Percentiles rank a stretch among this genome's conserved stretches.
These are phyloP conservation scores for Lithospermum erythrorhizon DNA, from an alignment of 257 asterid genomes.

Conservation along the genomic window DNA sequence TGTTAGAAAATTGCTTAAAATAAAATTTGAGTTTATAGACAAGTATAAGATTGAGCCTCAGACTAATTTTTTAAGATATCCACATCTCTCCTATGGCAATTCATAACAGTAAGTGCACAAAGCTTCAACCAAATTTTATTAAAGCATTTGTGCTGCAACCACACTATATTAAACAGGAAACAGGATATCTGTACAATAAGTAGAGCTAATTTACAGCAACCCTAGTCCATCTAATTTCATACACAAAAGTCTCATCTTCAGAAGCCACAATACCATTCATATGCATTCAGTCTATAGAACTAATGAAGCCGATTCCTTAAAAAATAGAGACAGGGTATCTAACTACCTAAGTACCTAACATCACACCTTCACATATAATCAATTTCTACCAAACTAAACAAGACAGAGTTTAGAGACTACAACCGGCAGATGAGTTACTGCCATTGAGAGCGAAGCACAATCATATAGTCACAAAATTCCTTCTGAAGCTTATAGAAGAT, in stretches of 20 bases:
- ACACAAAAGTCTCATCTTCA: background rate
- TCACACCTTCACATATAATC: background rate
- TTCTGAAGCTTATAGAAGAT: slow-evolving; percentile 33
- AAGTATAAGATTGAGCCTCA: too few relatives aligned
- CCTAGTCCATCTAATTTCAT: background rate
- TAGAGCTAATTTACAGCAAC: background rate
- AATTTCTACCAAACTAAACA: background rate
- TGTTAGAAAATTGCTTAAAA: too few relatives aligned
- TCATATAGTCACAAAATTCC: background rate
- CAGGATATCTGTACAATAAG: background rate
- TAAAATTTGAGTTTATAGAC: too few relatives aligned
- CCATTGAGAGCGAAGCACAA: background rate
- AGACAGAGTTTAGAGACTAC: slow-evolving; percentile 1
- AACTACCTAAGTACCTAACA: background rate
- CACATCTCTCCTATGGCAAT: too few relatives aligned
- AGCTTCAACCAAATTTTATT: too few relatives aligned
- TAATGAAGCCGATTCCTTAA: background rate
- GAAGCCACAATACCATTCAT: background rate
- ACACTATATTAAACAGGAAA: background rate
- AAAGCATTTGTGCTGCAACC: background rate
- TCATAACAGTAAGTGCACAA: too few relatives aligned
- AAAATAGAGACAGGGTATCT: too few relatives aligned
- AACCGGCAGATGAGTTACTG: background rate
- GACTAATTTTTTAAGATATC: too few relatives aligned
- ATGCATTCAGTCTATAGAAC: too few relatives aligned